Evolutionary conservation across 805 yeast genomes (phyloP), one percentile per base, ranked within the genome.

Genomic region (Myxozyma neglecta): DNA sequence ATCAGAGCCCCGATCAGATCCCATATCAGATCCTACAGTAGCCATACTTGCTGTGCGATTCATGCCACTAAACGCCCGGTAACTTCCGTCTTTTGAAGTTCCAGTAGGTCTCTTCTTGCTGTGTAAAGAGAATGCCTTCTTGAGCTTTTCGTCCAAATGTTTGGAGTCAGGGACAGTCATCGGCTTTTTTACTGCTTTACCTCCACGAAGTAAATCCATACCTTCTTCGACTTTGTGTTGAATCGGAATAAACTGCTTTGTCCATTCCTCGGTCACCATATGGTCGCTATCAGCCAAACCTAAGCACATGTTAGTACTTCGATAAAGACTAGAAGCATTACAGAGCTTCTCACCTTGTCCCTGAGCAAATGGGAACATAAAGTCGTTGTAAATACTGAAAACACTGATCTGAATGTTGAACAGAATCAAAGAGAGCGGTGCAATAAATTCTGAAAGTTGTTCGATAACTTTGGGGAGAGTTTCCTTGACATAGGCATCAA

Each of bases 81-180:
- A 61, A 14, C 34, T 53, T 3, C 68, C 67, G 34, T 65, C 64
- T 49, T 63, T 59, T 3, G 51, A 40, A 2, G 63, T 65, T 10
- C 68, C 66, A 8, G 57, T 7, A 1, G 65, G 68, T 2, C 66
- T 51, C 40, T 40, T 43, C 63, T 65, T 65, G 39, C 78, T 70
- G 39, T 79, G 77, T 10, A 81, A 80, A 59, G 80, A 79, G n/a
- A 63, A 57, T 8, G 51, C 64, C 18, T 54, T 55, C 47, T 57
- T 61, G 40, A 64, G 48, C 46, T 61, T 61, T 56, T 61, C 54
- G 53, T 63, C 66, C 4, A 63, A 42, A 18, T 64, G 60, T 39
- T 50, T 56, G 9, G 51, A 29, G 34, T 51, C 57, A 20, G 71
- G 71, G 56, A 63, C 56, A 32, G 67, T 59, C 69, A 72, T 69